These are phyloP conservation scores for Colletotrichum trifolii DNA, from an alignment of 2,329 filamentous ascomycete genomes.

Conservation along the genomic window DNA sequence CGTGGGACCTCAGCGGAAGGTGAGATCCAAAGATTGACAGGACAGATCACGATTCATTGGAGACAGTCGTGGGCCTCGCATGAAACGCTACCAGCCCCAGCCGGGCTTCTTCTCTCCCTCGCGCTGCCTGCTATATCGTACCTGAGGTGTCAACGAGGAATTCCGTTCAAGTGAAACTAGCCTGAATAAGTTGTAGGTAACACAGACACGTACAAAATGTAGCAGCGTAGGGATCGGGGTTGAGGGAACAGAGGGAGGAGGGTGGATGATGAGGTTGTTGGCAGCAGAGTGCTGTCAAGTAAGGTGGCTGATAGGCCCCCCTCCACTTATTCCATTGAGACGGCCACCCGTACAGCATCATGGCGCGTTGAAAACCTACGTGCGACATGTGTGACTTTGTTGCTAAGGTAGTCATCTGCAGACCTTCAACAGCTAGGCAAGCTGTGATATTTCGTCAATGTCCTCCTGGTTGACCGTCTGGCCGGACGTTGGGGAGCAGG, in stretches of 20 bases:
- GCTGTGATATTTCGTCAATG: conserved; percentile 3
- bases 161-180: conserved; percentile 20
- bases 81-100: conserved; percentile 13
- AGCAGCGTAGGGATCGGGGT: background rate
- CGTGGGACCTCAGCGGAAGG: conserved; percentile 12
- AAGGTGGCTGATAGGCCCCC: conserved; percentile 25
- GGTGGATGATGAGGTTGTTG: background rate
- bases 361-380: too few species aligned
- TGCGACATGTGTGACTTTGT: too few species aligned
- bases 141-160: conserved; percentile 26
- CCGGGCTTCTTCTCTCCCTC: conserved; percentile 25
- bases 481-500: conserved; percentile 30
- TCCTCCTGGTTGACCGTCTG: conserved; percentile 20
- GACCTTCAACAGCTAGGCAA: conserved; percentile 2
- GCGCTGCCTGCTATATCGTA: background rate
- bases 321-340: conserved; percentile 22
- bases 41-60: conserved; percentile 23
- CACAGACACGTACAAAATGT: background rate
- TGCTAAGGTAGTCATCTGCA: background rate
- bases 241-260: background rate
- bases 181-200: conserved; percentile 4
- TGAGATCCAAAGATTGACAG: conserved; percentile 31
- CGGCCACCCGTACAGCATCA: too few species aligned
- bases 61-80: conserved; percentile 23
- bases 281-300: conserved; percentile 8